Evolutionary conservation across 1,284 basidiomycete species (phyloP), one percentile per base, ranked within the genome.

Genomic region (Trametes polyzona): DNA sequence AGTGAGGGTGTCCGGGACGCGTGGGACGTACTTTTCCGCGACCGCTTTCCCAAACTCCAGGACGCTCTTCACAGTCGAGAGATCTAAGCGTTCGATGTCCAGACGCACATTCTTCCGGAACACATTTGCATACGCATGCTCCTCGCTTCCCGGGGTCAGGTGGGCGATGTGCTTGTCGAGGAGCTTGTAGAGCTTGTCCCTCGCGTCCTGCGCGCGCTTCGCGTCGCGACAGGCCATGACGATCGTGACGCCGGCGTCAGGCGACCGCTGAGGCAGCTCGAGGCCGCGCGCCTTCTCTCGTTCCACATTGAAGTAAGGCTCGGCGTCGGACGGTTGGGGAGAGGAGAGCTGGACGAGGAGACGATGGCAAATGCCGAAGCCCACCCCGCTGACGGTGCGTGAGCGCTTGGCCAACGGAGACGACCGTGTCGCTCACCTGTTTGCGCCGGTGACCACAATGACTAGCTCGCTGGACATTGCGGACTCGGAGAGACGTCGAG

Each of bases 331-430:
- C 1, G 82, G 83, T 44, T 65, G 67, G 16, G 69, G 68, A 26
- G 78, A 75, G 5, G 84, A 84, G 19, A 95, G 78, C 67, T 93
- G 88, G 60, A 78, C 72, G 44, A 96, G 79, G 7, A 96, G 81
- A 48, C 92, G 87, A 57, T 90, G 84, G 74, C 93, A 95, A 47
- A 93, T 88, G 1, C 91, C 93, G 67, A 89, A 88, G 11, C 93
- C 94, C 27, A 95, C 81, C 54, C 94, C 93, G 49, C 94, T 95
- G 41, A 70, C 3, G 51, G 8, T 37, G 16, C 33, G 19, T 32
- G 23, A 35, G 26, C 27, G 37, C 41, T 23, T 5, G 6, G 17
- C 9, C 2, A n/a, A n/a, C n/a, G n/a, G n/a, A n/a, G n/a, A n/a
- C n/a, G n/a, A n/a, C n/a, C n/a, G n/a, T n/a, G n/a, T n/a, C n/a